Base-by-base conservation (phyloP, 1,284 basidiomycete species). In the Quambalaria eucalypti region DNA sequence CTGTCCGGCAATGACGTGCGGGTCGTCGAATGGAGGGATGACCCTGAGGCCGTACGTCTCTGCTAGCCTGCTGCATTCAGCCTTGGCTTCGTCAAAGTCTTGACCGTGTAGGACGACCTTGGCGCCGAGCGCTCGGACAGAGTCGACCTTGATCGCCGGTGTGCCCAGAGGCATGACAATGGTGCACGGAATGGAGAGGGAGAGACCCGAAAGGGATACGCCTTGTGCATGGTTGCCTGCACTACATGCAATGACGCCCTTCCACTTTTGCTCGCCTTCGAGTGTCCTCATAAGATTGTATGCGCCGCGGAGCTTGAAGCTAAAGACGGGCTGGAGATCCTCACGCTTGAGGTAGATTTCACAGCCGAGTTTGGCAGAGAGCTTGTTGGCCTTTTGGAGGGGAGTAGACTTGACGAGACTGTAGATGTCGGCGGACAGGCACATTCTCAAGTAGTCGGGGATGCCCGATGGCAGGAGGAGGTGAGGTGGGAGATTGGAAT, bases 201-300 rank as follows among this genome's bases (percentile, higher is more conserved):
- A 84, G 36, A 84, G 79, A 10, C 91, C 91, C 8, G 93, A 91
- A 52, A 98, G 82, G 1, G 95, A 95, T 38, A 99, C 95, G 28
- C 95, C 95, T 77, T 99, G 95, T 0, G 95, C 95, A 77, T 99
- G 95, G 73, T 99, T 99, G 21, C 95, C 93, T 88, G 76, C 95
- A 72, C 89, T 93, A 76, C 93, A 99, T 39, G 95, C 97, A 56
- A 98, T 82, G 64, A 99, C 95, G 57, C 95, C 95, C 77, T 92
- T 93, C 87, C 89, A 90, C 62, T 91, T 83, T 68, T 97, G 91
- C 57, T 91, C 89, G 25, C 87, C 84, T 9, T 81, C 81, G 44
- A 99, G 79, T 76, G 84, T 84, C 5, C 89, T 88, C 95, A 99
- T 99, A 76, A 97, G 89, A 78, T 99, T 99, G 81, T 95, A 98